phyloP scores from a whole-genome alignment of 1,284 basidiomycete genomes.

The Bondarzewia mesenterica region DNA sequence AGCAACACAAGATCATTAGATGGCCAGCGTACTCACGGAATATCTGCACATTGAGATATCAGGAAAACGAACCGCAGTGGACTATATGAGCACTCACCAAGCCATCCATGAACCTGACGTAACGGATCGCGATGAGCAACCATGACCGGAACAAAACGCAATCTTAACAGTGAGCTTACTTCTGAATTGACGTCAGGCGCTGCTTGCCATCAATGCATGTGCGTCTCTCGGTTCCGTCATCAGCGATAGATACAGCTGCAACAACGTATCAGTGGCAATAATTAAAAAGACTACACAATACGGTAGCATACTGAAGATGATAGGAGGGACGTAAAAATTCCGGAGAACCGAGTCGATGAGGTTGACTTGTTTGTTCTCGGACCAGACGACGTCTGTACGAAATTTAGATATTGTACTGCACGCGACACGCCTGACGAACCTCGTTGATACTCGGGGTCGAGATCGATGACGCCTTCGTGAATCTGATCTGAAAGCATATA shows the following conservation, averaged over 20 bases:
- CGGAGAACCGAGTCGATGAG: slow-evolving; percentile 35
- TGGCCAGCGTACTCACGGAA: slow-evolving; percentile 21
- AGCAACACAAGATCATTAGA: neutral
- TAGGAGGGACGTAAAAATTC: slow-evolving; percentile 41
- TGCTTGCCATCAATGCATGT: slow-evolving; percentile 80
- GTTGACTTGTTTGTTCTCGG: slow-evolving; percentile 28
- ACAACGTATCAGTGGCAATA: neutral
- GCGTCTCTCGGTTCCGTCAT: slow-evolving; percentile 55
- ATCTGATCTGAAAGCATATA: slow-evolving; percentile 44
- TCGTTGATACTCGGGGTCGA: slow-evolving; percentile 72
- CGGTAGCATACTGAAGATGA: slow-evolving; percentile 50
- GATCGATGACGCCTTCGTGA: slow-evolving; percentile 45
- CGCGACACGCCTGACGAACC: slow-evolving; percentile 29
- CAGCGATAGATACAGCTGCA: slow-evolving; percentile 35
- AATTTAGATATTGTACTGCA: neutral
- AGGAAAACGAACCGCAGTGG: neutral
- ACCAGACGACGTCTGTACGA: slow-evolving; percentile 56
- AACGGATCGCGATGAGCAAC: neutral
- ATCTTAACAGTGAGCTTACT: slow-evolving; percentile 26
- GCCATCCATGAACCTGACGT: slow-evolving; percentile 62
- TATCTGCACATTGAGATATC: slow-evolving; percentile 14
- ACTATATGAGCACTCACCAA: slow-evolving; percentile 32
- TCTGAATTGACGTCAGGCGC: slow-evolving; percentile 60
- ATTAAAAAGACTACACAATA: neutral
- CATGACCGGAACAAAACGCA: neutral